phyloP scores from a whole-genome alignment of 2,329 filamentous ascomycete species.

The Thelonectria discophora region DNA sequence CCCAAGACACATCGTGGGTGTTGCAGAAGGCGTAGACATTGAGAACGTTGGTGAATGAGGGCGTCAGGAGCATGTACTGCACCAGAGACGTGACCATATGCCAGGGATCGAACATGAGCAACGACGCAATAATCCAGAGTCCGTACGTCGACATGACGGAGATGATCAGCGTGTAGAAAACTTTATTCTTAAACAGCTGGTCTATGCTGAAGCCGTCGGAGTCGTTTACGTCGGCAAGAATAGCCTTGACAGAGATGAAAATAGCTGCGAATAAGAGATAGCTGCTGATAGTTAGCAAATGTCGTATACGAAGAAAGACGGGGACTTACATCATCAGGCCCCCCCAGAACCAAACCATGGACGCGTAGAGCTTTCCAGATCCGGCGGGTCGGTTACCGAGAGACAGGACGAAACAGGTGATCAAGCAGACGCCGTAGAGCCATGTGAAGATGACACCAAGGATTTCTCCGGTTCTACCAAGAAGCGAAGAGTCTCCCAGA shows the following conservation, averaged over 20 bases:
- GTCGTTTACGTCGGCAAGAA: conserved; percentile 73
- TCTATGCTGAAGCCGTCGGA: conserved; percentile 71
- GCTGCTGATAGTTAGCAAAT: conserved; percentile 51
- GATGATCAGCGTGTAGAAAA: conserved; percentile 94
- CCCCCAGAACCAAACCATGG: conserved; percentile 99
- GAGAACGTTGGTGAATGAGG: conserved; percentile 97
- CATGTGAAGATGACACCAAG: conserved; percentile 93
- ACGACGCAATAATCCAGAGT: conserved; percentile 88
- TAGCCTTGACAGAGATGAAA: conserved; percentile 90
- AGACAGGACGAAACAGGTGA: conserved; percentile 94
- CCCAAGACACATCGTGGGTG: conserved; percentile 98
- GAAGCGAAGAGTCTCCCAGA: conserved; percentile 72
- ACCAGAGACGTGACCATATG: conserved; percentile 97
- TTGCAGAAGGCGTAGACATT: conserved; percentile 99
- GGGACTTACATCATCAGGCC: conserved; percentile 84
- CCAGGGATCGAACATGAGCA: conserved; percentile 98
- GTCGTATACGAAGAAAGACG: not conserved
- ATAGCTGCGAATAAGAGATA: conserved; percentile 95
- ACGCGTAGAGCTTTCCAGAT: conserved; percentile 91
- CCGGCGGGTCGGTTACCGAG: conserved; percentile 95
- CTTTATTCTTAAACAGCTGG: conserved; percentile 82
- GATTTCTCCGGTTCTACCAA: conserved; percentile 80
- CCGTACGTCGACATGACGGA: conserved; percentile 92
- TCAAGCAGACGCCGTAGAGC: conserved; percentile 90
- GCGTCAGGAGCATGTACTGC: conserved; percentile 94